A percentile compares a stretch with the other conserved stretches of the same genome.
Conservation (phyloP, 208 protist species). For the Crithidia mellificae region DNA sequence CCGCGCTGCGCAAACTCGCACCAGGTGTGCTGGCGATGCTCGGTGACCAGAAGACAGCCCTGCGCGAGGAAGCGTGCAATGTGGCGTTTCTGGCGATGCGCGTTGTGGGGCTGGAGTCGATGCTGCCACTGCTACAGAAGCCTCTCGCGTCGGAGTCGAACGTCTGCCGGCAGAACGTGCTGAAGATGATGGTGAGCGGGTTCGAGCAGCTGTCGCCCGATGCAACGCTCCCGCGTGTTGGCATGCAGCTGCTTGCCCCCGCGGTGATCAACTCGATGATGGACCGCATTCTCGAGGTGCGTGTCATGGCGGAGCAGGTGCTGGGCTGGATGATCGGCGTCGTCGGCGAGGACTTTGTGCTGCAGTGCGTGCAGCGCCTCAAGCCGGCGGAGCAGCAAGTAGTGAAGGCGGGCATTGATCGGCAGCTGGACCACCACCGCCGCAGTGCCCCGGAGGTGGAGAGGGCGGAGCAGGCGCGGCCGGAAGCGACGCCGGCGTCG, state of each 20-base stretch:
- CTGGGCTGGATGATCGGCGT: conserved; percentile 67
- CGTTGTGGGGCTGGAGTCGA: conserved; percentile 59
- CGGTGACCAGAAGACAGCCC: conserved; percentile 73
- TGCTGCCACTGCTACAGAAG: conserved; percentile 70
- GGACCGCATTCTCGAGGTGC: conserved; percentile 85
- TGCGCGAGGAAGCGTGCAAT: conserved; percentile 78
- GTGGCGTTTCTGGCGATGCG: conserved; percentile 59
- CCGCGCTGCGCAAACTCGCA: conserved; percentile 52
- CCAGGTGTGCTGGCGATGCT: conserved; percentile 72
- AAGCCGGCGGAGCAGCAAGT: conserved; percentile 82
- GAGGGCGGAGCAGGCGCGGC: conserved; percentile 9
- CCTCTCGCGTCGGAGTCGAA: conserved; percentile 81
- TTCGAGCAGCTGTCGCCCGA: conserved; percentile 58
- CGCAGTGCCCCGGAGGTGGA: background rate
- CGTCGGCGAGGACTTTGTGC: conserved; percentile 64
- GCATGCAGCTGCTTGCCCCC: conserved; percentile 56
- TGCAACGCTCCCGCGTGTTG: conserved; percentile 41
- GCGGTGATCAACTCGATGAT: conserved; percentile 67
- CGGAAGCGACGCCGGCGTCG: background rate
- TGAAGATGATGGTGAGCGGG: conserved; percentile 73
- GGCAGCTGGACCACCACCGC: conserved; percentile 55
- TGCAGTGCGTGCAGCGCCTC: conserved; percentile 54
- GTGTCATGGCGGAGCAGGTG: conserved; percentile 71
- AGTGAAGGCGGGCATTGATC: conserved; percentile 69
- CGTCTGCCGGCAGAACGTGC: conserved; percentile 64